These are phyloP conservation scores for Neocallimastix lanati DNA, from an alignment of 192 early-diverging fungal genomes.

Conservation along the genomic window DNA sequence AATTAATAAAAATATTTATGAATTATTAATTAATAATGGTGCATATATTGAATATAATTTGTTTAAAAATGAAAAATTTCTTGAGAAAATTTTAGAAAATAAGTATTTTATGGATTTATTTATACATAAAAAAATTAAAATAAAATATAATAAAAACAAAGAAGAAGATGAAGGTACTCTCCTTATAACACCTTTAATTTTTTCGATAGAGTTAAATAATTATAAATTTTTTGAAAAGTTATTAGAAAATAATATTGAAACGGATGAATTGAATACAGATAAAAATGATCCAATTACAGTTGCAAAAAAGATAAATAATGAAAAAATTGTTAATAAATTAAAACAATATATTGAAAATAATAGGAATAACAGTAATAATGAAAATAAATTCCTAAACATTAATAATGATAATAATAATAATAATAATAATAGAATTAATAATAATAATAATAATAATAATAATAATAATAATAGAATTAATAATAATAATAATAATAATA, in stretches of 20 bases:
- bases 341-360: too few relatives aligned
- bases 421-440: too few relatives aligned
- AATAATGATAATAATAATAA: too few relatives aligned
- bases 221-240: not conserved
- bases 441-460: too few relatives aligned
- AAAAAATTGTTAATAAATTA: too few relatives aligned
- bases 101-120: not conserved
- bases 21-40: not conserved
- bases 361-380: too few relatives aligned
- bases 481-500: too few relatives aligned
- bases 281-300: too few relatives aligned
- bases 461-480: too few relatives aligned
- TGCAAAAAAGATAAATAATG: too few relatives aligned
- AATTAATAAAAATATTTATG: not conserved
- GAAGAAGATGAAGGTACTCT: not conserved
- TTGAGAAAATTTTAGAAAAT: not conserved
- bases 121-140: not conserved
- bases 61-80: not conserved
- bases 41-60: not conserved
- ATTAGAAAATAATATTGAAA: not conserved
- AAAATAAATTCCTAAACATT: too few relatives aligned
- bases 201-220: not conserved
- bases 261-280: not conserved
- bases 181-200: not conserved
- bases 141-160: not conserved